Conservation (phyloP, 371 early-diverging fungal species). For the Apophysomyces sp. region DNA sequence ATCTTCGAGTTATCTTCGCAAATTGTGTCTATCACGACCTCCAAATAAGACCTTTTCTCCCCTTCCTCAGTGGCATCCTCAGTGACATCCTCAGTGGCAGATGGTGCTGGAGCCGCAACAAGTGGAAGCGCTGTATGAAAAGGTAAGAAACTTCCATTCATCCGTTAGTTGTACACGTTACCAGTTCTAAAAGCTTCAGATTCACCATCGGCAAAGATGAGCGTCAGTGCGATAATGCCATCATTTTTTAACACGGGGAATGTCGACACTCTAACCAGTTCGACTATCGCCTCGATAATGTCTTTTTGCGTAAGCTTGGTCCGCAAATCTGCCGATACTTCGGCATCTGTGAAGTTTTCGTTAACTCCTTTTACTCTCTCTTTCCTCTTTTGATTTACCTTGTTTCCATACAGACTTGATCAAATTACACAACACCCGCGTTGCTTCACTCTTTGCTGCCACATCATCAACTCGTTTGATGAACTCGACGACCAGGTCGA, state of each 20-base stretch:
- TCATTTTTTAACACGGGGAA: constrained; percentile 64
- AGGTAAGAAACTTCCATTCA: constrained; percentile 8
- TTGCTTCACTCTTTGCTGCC: constrained; percentile 62
- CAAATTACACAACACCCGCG: constrained; percentile 58
- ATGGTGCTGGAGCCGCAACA: constrained; percentile 14
- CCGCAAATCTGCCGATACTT: constrained; percentile 31
- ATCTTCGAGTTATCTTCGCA: constrained; percentile 25
- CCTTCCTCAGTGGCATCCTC: constrained; percentile 16
- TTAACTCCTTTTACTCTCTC: background rate
- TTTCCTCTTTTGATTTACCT: constrained; percentile 10
- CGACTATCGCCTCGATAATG: constrained; percentile 46
- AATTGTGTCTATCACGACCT: constrained; percentile 39
- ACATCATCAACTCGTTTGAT: constrained; percentile 58
- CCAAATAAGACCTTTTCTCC: constrained; percentile 38
- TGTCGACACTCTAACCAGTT: constrained; percentile 53
- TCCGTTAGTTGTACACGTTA: background rate
- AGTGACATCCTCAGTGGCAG: constrained; percentile 14
- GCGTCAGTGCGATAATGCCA: constrained; percentile 56
- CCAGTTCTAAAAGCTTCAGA: constrained; percentile 14
- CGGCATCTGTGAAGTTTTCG: background rate
- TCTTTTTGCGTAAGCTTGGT: constrained; percentile 32
- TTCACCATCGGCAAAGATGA: constrained; percentile 43
- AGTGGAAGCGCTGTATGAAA: constrained; percentile 22
- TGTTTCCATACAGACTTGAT: constrained; percentile 51
- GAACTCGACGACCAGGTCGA: constrained; percentile 41